phyloP scores from a whole-genome alignment of 495 filamentous ascomycete species.

The Xylaria sp. region DNA sequence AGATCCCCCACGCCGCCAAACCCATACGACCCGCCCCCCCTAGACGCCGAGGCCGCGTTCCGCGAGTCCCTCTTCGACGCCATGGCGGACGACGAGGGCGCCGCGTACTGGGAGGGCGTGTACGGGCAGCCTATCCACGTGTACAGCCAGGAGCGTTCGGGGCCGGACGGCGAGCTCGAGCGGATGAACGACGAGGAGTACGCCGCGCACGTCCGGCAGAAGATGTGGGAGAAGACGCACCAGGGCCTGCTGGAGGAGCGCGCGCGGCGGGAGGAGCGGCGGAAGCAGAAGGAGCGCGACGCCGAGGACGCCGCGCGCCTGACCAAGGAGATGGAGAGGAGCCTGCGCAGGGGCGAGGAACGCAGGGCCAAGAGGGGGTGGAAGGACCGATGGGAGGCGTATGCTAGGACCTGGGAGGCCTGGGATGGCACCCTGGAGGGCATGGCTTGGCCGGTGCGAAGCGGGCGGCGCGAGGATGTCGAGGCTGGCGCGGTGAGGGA shows the following conservation, averaged over 20 bases:
- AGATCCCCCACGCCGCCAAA: slow-evolving; percentile 44
- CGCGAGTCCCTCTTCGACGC: slow-evolving; percentile 97
- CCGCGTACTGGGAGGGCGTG: slow-evolving; percentile 90
- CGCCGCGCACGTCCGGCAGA: slow-evolving; percentile 76
- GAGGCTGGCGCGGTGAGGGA: slow-evolving; percentile 41
- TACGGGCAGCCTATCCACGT: slow-evolving; percentile 87
- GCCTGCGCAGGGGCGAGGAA: slow-evolving; percentile 57
- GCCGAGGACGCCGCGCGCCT: slow-evolving; percentile 58
- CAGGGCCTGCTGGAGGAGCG: slow-evolving; percentile 65
- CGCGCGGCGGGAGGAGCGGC: slow-evolving; percentile 52
- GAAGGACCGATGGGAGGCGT: slow-evolving; percentile 66
- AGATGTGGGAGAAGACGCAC: slow-evolving; percentile 94
- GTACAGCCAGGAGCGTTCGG: slow-evolving; percentile 34
- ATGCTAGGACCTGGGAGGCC: slow-evolving; percentile 65
- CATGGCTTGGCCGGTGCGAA: slow-evolving; percentile 82
- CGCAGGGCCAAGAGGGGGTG: slow-evolving; percentile 46
- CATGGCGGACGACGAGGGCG: slow-evolving; percentile 97
- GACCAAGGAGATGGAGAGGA: slow-evolving; percentile 55
- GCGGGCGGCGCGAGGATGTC: slow-evolving; percentile 55
- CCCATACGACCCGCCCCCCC: slow-evolving; percentile 59
- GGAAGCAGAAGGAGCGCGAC: slow-evolving; percentile 45
- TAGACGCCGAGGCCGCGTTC: slow-evolving; percentile 76
- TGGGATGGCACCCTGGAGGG: slow-evolving; percentile 52
- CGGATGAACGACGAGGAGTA: slow-evolving; percentile 93
- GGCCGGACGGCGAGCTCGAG: slow-evolving; percentile 70